Evolutionary conservation across 306 rosid genomes (phyloP), one percentile per base, ranked within the genome.

Genomic region (Vigna trinervia): DNA sequence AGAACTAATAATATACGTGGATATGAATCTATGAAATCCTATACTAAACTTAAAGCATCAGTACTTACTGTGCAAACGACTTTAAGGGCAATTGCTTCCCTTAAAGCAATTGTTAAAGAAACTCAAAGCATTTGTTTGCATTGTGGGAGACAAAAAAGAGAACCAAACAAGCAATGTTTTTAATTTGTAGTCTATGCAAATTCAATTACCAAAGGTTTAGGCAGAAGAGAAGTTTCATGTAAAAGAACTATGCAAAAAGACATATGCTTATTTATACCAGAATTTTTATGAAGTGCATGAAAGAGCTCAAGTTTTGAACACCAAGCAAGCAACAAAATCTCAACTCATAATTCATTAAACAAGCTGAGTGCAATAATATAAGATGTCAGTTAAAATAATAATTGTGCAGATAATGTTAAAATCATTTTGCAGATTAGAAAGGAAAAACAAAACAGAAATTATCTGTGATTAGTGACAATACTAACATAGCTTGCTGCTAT

Each of bases 31-130:
- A 87, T 93, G 83, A 85, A 80, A 87, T 28, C 79, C 59, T 95
- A 89, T 81, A 86, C 39, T 50, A 83, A 57, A 54, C 90, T 92
- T 79, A 91, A 89, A 23, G 54, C 80, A 43, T 83, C 96, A 17
- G 96, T 81, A 61, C 90, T 92, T 71, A 57, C 76, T 77, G 78
- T 96, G 88, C 97, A 96, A 84, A 91, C 94, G 78, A 97, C 94
- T 81, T 85, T 89, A 85, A 88, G 97, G 83, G 92, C 93, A 85
- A 85, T 96, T 75, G 87, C 97, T 82, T 92, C 94, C 69, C 87
- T 82, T 70, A 96, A 87, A 20, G 22, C 22, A 20, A 20, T 20
- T 20, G 22, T 20, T 20, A 20, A 20, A 20, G 22, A 20, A 20
- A 20, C 22, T 20, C 22, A 20, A 20, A 20, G 22, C 22, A 20